Conservation (phyloP, 495 filamentous ascomycete species). For the Viridothelium virens region DNA sequence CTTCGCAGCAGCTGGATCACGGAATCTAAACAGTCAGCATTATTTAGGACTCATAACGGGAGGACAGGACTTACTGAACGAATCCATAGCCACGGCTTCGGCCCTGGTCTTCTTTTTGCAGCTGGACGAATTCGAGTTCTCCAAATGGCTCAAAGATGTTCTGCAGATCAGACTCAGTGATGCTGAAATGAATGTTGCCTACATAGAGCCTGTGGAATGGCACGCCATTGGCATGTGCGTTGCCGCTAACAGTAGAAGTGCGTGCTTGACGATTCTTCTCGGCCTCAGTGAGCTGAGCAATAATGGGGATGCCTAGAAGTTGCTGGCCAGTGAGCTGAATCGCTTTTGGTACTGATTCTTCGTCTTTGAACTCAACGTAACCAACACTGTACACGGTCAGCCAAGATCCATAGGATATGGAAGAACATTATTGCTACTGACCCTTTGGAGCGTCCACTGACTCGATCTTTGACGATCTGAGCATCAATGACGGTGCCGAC, state of each 20-base stretch:
- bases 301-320: conserved; percentile 96
- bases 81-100: conserved; percentile 95
- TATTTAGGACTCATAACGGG: conserved; percentile 26
- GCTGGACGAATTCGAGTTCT: conserved; percentile 92
- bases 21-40: conserved; percentile 57
- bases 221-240: conserved; percentile 60
- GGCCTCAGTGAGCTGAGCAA: conserved; percentile 95
- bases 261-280: conserved; percentile 98
- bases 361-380: conserved; percentile 97
- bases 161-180: conserved; percentile 92
- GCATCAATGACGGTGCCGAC: conserved; percentile 94
- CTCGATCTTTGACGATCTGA: conserved; percentile 98
- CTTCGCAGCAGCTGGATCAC: conserved; percentile 81
- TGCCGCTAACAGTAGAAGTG: conserved; percentile 60
- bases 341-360: conserved; percentile 85
- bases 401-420: conserved; percentile 31
- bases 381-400: conserved; percentile 61
- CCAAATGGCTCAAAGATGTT: conserved; percentile 98
- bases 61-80: conserved; percentile 72
- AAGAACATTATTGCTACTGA: conserved; percentile 40
- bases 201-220: conserved; percentile 99
- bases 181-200: conserved; percentile 99
- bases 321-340: conserved; percentile 99
- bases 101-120: conserved; percentile 89
- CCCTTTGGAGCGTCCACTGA: conserved; percentile 97